Conservation (phyloP, 371 early-diverging fungal species). For the Phascolomyces articulosus region DNA sequence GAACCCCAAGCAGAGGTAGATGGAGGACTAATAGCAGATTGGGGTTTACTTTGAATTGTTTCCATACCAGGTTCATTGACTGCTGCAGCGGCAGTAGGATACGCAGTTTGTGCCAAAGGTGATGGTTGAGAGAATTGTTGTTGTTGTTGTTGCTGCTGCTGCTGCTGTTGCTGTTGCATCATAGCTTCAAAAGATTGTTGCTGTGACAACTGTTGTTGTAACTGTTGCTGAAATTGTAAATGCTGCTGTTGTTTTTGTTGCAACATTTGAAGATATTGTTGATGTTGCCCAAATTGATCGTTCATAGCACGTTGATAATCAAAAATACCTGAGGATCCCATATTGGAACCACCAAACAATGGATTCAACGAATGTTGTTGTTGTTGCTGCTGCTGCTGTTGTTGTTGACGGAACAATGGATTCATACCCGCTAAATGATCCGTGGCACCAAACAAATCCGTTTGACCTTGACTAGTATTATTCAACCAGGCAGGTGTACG, state of each 20-base stretch:
- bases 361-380: conserved; percentile 28
- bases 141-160: conserved; percentile 30
- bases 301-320: conserved; percentile 42
- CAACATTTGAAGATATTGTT: conserved; percentile 52
- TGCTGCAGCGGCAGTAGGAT: not conserved
- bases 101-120: conserved; percentile 4
- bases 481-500: conserved; percentile 37
- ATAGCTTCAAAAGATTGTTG: conserved; percentile 39
- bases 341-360: conserved; percentile 31
- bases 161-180: conserved; percentile 26
- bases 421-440: conserved; percentile 18
- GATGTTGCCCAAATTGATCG: conserved; percentile 39
- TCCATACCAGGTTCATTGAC: not conserved
- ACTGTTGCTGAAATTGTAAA: conserved; percentile 52
- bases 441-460: conserved; percentile 36
- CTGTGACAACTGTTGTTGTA: conserved; percentile 48
- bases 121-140: conserved; percentile 17
- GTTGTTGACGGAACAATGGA: conserved; percentile 26
- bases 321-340: conserved; percentile 30
- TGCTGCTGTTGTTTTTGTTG: conserved; percentile 61
- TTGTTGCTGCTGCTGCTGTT: conserved; percentile 27
- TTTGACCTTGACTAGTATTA: conserved; percentile 10
- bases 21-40: conserved; percentile 7
- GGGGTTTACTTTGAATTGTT: not conserved
- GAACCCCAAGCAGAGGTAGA: conserved; percentile 31